Evolutionary conservation across 1,139 yeast species (phyloP), one percentile per base, ranked within the genome.

Genomic region (Suhomyces bolitotheri): DNA sequence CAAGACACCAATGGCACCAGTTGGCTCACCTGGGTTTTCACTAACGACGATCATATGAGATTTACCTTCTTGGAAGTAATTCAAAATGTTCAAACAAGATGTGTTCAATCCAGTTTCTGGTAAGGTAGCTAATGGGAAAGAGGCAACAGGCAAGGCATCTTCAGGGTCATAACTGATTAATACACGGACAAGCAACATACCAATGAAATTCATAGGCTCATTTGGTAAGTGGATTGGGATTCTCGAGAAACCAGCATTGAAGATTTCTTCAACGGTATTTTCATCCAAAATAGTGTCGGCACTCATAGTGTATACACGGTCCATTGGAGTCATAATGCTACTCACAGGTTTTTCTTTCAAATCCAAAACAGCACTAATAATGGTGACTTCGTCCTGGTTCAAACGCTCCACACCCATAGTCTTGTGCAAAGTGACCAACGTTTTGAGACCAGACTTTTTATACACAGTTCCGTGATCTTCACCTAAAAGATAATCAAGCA

Each of bases 391-490:
- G 60, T 92, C 98, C 52, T 84, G 85, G 55, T 89, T 89, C 49
- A 92, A 74, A 42, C 97, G 69, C 58, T 90, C 97, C 9, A 85
- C 96, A 36, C 97, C 97, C 95, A 89, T 88, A 22, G 95, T 88
- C 54, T 82, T 80, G 60, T 92, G 98, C 49, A 92, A 70, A 3
- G 96, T 88, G 33, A 92, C 98, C 53, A 92, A 73, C 3, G 97
- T 86, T 63, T 92, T 92, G 51, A 92, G 76, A 1, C 97, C 97
- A 3, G 92, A 85, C 58, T 88, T 87, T 57, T 88, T 88, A 64
- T 92, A 92, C 29, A 90, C 80, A 2, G 96, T 89, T 19, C 98
- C 97, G 60, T 92, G 97, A 60, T 89, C 96, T 62, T 92, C 96
- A 34, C 98, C 98, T 31, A 92, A 71, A 31, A 83, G 73, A 50